phyloP scores from a whole-genome alignment of 2,329 filamentous ascomycete species.

The Fusarium brachygibbosum region DNA sequence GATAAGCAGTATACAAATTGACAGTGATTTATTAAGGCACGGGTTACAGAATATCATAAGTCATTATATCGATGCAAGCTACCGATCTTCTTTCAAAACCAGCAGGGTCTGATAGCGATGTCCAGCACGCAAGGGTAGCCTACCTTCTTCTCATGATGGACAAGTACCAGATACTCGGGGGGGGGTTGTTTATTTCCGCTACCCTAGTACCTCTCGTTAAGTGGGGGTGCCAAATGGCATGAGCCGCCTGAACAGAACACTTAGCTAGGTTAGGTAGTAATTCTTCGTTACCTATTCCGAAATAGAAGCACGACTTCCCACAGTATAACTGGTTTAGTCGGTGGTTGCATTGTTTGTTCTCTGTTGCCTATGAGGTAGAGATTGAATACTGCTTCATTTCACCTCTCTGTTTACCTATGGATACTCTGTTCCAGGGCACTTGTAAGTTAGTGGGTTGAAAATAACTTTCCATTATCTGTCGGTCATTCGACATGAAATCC shows the following conservation, averaged over 20 bases:
- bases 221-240: constrained; percentile 1
- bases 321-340: no score
- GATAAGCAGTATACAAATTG: neutral
- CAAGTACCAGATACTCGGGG: neutral
- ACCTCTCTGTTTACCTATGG: no score
- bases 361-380: no score
- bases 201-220: neutral
- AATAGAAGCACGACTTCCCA: no score
- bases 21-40: neutral
- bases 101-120: neutral
- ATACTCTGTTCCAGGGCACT: no score
- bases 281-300: no score
- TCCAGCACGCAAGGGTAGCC: neutral
- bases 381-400: no score
- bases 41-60: neutral
- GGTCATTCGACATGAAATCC: neutral
- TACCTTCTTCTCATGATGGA: neutral
- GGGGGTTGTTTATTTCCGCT: constrained; percentile 6
- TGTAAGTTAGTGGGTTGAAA: neutral
- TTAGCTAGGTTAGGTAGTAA: no score
- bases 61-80: neutral
- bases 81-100: neutral
- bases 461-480: neutral
- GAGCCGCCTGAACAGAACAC: neutral
- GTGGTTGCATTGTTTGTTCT: no score